Percentiles rank a stretch among this genome's conserved stretches.
Evolutionary conservation across 371 early-diverging fungal species (phyloP).

Genomic region (Mortierella sp.): DNA sequence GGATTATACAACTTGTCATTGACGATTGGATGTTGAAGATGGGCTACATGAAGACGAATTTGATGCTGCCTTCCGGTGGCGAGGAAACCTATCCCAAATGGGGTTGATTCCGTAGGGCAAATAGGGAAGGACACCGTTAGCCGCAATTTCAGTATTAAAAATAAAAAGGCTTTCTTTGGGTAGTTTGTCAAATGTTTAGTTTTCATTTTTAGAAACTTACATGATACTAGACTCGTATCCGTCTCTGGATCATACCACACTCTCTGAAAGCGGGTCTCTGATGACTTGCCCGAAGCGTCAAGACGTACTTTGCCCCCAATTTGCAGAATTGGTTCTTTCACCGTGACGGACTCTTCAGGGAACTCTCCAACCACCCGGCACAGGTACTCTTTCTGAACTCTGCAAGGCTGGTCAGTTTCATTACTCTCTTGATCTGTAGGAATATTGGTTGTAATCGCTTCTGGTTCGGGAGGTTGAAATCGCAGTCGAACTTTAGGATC

Average conservation of each 20-base stretch:
- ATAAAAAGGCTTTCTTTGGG: no score
- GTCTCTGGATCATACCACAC: slow-evolving; percentile 41
- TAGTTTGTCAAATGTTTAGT: no score
- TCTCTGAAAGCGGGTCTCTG: slow-evolving; percentile 41
- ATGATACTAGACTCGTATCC: slow-evolving; percentile 37
- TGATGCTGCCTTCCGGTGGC: slow-evolving; percentile 50
- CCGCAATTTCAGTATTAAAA: no score
- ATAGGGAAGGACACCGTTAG: no score
- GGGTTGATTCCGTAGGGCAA: no score
- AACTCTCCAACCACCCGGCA: slow-evolving; percentile 52
- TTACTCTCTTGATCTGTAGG: slow-evolving; percentile 7
- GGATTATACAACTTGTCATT: slow-evolving; percentile 48
- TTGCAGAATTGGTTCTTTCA: slow-evolving; percentile 43
- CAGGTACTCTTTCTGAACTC: slow-evolving; percentile 43
- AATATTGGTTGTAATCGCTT: background rate
- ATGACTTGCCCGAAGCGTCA: slow-evolving; percentile 40
- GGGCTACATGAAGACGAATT: slow-evolving; percentile 45
- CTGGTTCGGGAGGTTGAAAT: slow-evolving; percentile 28
- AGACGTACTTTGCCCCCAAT: slow-evolving; percentile 32
- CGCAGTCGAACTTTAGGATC: slow-evolving; percentile 29
- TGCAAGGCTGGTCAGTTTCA: background rate
- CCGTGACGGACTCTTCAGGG: slow-evolving; percentile 21
- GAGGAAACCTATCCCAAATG: slow-evolving; percentile 17
- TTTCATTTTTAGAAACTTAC: no score
- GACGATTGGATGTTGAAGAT: slow-evolving; percentile 37